These are phyloP conservation scores for Cyathus striatus DNA, from an alignment of 768 basidiomycete genomes.

Conservation along the genomic window DNA sequence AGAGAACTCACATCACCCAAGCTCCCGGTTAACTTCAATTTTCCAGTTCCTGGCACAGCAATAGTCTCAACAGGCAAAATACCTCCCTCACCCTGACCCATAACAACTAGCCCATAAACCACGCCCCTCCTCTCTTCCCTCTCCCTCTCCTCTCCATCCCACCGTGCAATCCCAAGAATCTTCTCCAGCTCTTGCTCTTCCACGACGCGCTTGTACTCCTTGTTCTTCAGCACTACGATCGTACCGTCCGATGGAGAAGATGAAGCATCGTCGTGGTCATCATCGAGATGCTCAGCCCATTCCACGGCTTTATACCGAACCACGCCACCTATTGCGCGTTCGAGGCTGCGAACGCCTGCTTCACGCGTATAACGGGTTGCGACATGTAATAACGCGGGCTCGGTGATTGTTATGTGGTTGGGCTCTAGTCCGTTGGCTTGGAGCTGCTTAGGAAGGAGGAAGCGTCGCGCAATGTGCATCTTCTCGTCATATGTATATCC, in stretches of 20 bases:
- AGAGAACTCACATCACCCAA: conserved; percentile 60
- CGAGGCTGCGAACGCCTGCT: conserved; percentile 88
- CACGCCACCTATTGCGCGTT: conserved; percentile 83
- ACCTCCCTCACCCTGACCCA: conserved; percentile 82
- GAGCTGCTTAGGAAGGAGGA: conserved; percentile 88
- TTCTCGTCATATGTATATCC: conserved; percentile 92
- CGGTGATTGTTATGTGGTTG: conserved; percentile 58
- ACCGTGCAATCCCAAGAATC: conserved; percentile 77
- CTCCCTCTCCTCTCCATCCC: conserved; percentile 77
- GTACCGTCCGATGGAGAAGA: conserved; percentile 4
- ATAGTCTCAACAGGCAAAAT: conserved; percentile 84
- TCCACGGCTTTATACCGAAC: conserved; percentile 91
- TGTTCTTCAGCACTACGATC: conserved; percentile 12
- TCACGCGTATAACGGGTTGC: conserved; percentile 83
- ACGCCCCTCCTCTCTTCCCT: conserved; percentile 71
- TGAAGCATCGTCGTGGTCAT: not conserved
- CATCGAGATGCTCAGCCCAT: conserved; percentile 64
- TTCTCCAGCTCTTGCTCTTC: conserved; percentile 71
- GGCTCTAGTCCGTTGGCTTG: conserved; percentile 67
- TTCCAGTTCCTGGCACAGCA: conserved; percentile 69
- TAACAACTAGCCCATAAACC: conserved; percentile 85
- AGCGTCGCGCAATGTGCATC: conserved; percentile 80
- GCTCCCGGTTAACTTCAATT: conserved; percentile 75
- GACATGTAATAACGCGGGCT: conserved; percentile 66
- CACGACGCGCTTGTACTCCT: conserved; percentile 55